phyloP scores from a whole-genome alignment of 192 early-diverging fungal genomes.

The Coemansia sp. region DNA sequence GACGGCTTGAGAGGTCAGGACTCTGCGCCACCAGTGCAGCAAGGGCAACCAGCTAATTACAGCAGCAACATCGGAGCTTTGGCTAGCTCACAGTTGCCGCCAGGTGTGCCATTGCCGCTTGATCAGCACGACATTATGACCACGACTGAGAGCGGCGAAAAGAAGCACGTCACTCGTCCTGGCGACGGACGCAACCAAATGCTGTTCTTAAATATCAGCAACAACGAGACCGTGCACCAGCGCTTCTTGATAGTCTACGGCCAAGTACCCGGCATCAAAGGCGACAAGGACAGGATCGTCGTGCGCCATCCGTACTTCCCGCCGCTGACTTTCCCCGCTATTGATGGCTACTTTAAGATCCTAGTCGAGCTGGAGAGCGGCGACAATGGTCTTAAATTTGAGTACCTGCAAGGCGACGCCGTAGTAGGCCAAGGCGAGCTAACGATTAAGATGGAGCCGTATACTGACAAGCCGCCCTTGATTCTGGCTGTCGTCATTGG shows the following conservation, averaged over 20 bases:
- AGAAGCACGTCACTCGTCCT: constrained; percentile 6
- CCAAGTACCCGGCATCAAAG: constrained; percentile 35
- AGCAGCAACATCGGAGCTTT: constrained; percentile 4
- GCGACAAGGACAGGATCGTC: constrained; percentile 30
- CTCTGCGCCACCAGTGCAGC: background rate
- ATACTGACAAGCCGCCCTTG: constrained; percentile 62
- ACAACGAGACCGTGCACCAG: constrained; percentile 55
- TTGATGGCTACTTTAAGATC: constrained; percentile 63
- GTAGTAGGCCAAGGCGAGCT: constrained; percentile 28
- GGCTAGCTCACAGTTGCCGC: constrained; percentile 11
- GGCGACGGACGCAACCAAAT: constrained; percentile 17
- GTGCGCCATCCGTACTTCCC: constrained; percentile 59
- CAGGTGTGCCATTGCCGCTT: constrained; percentile 42
- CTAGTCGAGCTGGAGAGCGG: constrained; percentile 64
- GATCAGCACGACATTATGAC: constrained; percentile 40
- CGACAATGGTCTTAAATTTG: constrained; percentile 58
- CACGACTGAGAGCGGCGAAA: constrained; percentile 16
- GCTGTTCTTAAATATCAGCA: constrained; percentile 39
- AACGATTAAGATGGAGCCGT: constrained; percentile 55
- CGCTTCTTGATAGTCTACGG: constrained; percentile 55
- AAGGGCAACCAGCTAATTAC: background rate
- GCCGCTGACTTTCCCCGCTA: constrained; percentile 55
- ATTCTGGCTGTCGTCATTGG: constrained; percentile 62
- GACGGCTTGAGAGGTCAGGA: background rate
- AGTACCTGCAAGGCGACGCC: constrained; percentile 38